These are phyloP conservation scores for Didymosphaeria variabile DNA, from an alignment of 2,329 filamentous ascomycete species.

Conservation along the genomic window DNA sequence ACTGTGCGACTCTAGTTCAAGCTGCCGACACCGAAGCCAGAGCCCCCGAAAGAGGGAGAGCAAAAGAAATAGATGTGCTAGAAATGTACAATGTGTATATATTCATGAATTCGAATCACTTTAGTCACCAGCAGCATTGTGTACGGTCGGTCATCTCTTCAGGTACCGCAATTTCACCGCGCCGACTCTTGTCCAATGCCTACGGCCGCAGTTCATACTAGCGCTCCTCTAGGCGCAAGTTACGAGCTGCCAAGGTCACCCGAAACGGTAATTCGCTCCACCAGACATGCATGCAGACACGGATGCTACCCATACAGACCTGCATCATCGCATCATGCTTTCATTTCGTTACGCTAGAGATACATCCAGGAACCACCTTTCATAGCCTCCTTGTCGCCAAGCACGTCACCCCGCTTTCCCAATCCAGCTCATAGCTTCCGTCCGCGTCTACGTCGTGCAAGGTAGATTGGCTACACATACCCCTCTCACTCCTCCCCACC, in stretches of 20 bases:
- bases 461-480: constrained; percentile 3
- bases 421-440: constrained; percentile 11
- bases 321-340: constrained; percentile 18
- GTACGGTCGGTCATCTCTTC: neutral
- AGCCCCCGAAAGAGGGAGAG: constrained; percentile 83
- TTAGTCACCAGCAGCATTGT: constrained; percentile 22
- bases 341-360: constrained; percentile 12
- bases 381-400: constrained; percentile 31
- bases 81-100: constrained; percentile 51
- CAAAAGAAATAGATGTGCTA: constrained; percentile 78
- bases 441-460: neutral
- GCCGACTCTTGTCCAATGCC: constrained; percentile 12
- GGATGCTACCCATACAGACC: constrained; percentile 14
- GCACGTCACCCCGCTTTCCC: constrained; percentile 36
- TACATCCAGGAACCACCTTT: constrained; percentile 9
- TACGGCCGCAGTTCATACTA: neutral
- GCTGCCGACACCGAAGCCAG: constrained; percentile 92
- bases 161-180: neutral
- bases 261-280: constrained; percentile 8
- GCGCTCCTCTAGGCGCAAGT: neutral
- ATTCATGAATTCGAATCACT: constrained; percentile 38
- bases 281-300: neutral
- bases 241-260: neutral
- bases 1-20: constrained; percentile 71
- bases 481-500: constrained; percentile 8